Evolutionary conservation across 1,139 yeast species (phyloP).

Genomic region (Candida tetrigidarum): DNA sequence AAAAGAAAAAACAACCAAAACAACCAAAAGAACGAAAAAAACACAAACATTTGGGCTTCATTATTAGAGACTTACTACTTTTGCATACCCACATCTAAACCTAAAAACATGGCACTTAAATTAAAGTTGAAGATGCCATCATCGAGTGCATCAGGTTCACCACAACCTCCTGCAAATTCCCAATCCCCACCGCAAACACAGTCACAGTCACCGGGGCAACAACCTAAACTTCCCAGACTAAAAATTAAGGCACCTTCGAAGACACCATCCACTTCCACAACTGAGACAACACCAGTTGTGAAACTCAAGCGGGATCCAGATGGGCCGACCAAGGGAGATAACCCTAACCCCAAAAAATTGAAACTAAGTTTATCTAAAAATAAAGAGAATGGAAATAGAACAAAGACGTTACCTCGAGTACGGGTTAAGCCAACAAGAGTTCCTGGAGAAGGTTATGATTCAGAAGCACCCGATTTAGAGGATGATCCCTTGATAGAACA

Average conservation of each 20-base stretch:
- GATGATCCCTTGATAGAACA: slow-evolving; percentile 94
- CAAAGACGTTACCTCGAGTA: slow-evolving; percentile 55
- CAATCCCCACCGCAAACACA: not conserved
- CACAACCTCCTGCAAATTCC: slow-evolving; percentile 6
- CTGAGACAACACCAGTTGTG: slow-evolving; percentile 6
- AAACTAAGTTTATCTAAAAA: slow-evolving; percentile 24
- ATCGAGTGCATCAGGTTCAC: slow-evolving; percentile 15
- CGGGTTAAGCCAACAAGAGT: slow-evolving; percentile 82
- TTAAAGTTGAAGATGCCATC: slow-evolving; percentile 30
- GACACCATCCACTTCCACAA: slow-evolving; percentile 15
- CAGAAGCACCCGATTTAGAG: slow-evolving; percentile 95
- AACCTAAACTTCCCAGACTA: slow-evolving; percentile 26
- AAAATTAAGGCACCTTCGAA: slow-evolving; percentile 32
- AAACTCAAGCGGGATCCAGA: too few species aligned
- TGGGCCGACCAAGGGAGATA: too few species aligned
- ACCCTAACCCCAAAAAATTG: slow-evolving; percentile 25
- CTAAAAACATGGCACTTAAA: slow-evolving; percentile 25
- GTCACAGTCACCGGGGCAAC: slow-evolving; percentile 12
- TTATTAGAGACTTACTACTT: not conserved
- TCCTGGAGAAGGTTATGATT: slow-evolving; percentile 96
- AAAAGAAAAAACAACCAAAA: not conserved
- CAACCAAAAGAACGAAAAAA: not conserved
- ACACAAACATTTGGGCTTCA: not conserved
- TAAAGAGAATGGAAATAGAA: slow-evolving; percentile 20
- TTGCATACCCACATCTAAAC: not conserved